Base-by-base conservation (phyloP, 1,284 basidiomycete genomes). In the Fomes fomentarius region DNA sequence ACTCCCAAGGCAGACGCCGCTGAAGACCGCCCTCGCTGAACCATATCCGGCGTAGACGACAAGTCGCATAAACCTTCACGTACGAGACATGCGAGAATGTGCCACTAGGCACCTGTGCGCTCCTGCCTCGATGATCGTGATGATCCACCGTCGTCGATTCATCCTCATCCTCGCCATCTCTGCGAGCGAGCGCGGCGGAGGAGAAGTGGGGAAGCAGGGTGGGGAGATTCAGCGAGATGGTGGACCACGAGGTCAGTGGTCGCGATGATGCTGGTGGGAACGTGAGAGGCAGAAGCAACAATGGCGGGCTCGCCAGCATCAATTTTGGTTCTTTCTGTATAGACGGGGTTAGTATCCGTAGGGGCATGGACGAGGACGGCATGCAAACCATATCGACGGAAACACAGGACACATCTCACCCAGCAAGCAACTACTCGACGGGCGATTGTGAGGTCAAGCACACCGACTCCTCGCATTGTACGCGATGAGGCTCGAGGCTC, bases 11-110 rank as follows among this genome's bases (percentile, higher is more conserved):
- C 9, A 77, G 60, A 47, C 71, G 73, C 57, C 84, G 82, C 54
- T 72, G 71, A 46, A 81, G 77, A 5, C 77, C 77, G 47, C 69
- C 71, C 51, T 86, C 80, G 56, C 80, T 82, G 71, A 93, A 84
- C 91, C 91, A 94, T 47, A 95, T 82, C 60, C 92, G 76, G 57
- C 89, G 75, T 56, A 94, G 69, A 25, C 92, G 80, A 71, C 92
- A 94, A 40, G 85, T 91, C 19, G 91, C 91, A 67, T 93, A 91
- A 30, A 94, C 79, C 66, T 86, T 86, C 56, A 94, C 76, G 65
- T 85, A 91, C 15, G 82, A 79, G 25, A 89, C 76, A 68, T 85
- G 82, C 0, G 82, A 83, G 65, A 87, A 89, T 42, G 70, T 69
- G 21, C 83, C 84, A 50, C 71, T 75, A 17, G 89, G 90, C 38